These are phyloP conservation scores for Saturnispora zaruensis DNA, from an alignment of 805 yeast genomes.

Conservation along the genomic window DNA sequence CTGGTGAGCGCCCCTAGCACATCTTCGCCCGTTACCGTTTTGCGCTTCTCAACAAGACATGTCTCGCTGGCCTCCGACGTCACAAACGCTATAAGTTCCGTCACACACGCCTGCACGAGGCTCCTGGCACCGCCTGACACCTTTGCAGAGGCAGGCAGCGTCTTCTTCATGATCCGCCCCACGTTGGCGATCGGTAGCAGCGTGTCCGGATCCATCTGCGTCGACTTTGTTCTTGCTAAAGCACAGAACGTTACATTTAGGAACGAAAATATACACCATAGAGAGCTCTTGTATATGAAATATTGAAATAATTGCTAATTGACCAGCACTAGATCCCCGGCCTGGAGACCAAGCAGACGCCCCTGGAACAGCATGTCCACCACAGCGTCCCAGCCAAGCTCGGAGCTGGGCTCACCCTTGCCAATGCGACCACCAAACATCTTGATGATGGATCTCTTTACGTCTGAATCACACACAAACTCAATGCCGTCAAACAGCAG, in stretches of 20 bases:
- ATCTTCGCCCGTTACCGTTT: slow-evolving; percentile 66
- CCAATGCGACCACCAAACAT: neutral
- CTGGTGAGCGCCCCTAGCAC: slow-evolving; percentile 54
- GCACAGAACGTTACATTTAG: slow-evolving; percentile 18
- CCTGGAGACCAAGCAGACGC: neutral
- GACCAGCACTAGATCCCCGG: neutral
- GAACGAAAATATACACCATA: neutral
- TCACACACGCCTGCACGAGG: slow-evolving; percentile 60
- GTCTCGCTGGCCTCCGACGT: slow-evolving; percentile 60
- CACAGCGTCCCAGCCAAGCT: neutral
- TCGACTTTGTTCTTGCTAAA: slow-evolving; percentile 18
- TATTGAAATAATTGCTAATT: neutral
- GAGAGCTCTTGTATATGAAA: neutral
- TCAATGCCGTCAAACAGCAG: neutral
- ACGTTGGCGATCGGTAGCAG: slow-evolving; percentile 47
- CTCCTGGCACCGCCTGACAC: slow-evolving; percentile 75
- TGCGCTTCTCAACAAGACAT: slow-evolving; percentile 55
- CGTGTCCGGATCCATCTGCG: slow-evolving; percentile 8
- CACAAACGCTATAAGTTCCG: slow-evolving; percentile 59
- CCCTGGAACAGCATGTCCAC: neutral
- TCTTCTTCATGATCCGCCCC: slow-evolving; percentile 68
- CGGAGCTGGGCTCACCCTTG: neutral
- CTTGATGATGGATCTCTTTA: neutral
- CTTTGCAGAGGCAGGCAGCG: slow-evolving; percentile 65
- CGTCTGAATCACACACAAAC: neutral